phyloP scores from a whole-genome alignment of 2,329 filamentous ascomycete genomes.

The Teratosphaeria gauchensis region DNA sequence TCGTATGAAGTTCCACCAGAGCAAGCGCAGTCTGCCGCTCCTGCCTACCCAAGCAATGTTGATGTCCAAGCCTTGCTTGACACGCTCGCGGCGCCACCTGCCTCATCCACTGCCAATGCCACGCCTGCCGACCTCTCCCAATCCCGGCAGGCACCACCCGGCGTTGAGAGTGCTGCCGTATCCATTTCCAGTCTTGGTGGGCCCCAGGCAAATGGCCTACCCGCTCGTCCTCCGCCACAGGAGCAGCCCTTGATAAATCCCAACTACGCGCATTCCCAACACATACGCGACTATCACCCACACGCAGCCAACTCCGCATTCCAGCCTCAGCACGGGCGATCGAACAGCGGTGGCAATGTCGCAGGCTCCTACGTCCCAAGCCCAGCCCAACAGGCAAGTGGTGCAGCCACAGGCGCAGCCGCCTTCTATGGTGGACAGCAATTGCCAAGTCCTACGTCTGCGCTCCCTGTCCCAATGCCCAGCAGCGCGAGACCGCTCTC shows the following conservation, averaged over 20 bases:
- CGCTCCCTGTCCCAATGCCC: constrained; percentile 3
- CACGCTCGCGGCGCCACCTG: constrained; percentile 26
- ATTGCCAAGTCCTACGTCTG: not conserved
- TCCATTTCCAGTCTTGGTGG: constrained; percentile 19
- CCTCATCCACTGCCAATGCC: constrained; percentile 16
- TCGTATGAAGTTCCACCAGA: not conserved
- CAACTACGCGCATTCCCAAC: constrained; percentile 39
- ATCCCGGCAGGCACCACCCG: constrained; percentile 23
- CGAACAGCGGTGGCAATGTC: constrained; percentile 17
- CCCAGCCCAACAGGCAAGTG: constrained; percentile 4
- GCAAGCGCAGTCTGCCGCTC: constrained; percentile 1
- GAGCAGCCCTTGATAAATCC: constrained; percentile 39
- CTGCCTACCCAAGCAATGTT: constrained; percentile 23
- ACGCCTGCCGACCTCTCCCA: constrained; percentile 13
- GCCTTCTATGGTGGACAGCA: not conserved
- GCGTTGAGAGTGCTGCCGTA: constrained; percentile 22
- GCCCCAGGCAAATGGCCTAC: constrained; percentile 33
- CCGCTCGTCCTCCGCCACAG: constrained; percentile 40
- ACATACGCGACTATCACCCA: constrained; percentile 42
- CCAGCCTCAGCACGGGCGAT: constrained; percentile 18
- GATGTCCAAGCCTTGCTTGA: constrained; percentile 40
- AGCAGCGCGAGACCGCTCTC: not conserved
- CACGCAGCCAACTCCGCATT: constrained; percentile 32
- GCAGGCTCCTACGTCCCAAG: constrained; percentile 12
- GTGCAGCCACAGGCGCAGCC: constrained; percentile 1